Percentiles rank a stretch among this genome's conserved stretches.
Evolutionary conservation across 176 grass and related monocot species (phyloP).

Genomic region (Thinopyrum elongatum): DNA sequence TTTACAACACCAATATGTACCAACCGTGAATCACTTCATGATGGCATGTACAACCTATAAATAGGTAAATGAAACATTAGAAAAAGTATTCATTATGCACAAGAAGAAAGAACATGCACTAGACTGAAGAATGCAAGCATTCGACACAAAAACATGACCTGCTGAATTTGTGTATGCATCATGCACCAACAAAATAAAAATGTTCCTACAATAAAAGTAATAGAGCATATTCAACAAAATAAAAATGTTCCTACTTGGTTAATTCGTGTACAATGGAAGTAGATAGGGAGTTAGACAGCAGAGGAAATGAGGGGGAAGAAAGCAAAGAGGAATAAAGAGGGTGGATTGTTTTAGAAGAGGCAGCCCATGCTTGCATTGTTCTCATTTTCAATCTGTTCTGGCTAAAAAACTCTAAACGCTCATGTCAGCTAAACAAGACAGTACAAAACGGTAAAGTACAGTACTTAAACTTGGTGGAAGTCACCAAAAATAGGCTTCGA

Average conservation of each 20-base stretch:
- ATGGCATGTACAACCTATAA: conserved; percentile 12
- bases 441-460: conserved; percentile 11
- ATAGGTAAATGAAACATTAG: conserved; percentile 7
- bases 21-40: conserved; percentile 12
- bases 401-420: neutral
- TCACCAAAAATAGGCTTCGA: neutral
- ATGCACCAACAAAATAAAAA: neutral
- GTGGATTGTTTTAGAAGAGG: too few relatives aligned
- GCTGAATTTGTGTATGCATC: neutral
- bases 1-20: conserved; percentile 40
- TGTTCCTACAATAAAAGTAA: neutral
- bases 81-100: conserved; percentile 13
- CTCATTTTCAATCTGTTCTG: neutral
- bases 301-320: too few relatives aligned
- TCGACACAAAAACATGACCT: neutral
- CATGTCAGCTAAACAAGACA: conserved; percentile 3
- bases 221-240: neutral
- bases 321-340: too few relatives aligned
- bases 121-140: too few relatives aligned
- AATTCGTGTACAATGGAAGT: neutral
- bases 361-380: too few relatives aligned
- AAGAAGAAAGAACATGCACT: neutral
- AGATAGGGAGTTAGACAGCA: too few relatives aligned
- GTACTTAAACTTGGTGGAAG: neutral
- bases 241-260: neutral